phyloP scores from a whole-genome alignment of 1,284 basidiomycete genomes.

The Boletus semigastroideus region DNA sequence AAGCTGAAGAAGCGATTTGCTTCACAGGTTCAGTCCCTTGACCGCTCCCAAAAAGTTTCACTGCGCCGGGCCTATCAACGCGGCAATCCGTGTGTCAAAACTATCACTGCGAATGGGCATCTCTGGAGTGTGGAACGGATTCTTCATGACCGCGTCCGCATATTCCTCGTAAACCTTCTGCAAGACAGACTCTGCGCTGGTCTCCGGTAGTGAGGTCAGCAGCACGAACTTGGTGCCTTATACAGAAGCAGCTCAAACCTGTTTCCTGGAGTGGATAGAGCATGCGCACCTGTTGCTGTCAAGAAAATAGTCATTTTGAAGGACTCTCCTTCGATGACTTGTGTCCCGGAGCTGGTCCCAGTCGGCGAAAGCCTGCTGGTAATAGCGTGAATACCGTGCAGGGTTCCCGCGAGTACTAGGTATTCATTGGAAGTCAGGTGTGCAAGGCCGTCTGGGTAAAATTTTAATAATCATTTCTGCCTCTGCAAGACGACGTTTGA shows the following conservation, averaged over 20 bases:
- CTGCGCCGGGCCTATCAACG: constrained; percentile 53
- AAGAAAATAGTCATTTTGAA: constrained; percentile 90
- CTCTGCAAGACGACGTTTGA: background rate
- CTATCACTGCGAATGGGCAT: constrained; percentile 95
- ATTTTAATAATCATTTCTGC: constrained; percentile 10
- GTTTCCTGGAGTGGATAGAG: background rate
- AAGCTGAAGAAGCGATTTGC: background rate
- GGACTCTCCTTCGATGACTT: constrained; percentile 92
- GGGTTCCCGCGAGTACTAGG: constrained; percentile 93
- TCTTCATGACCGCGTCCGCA: constrained; percentile 97
- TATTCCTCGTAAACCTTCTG: constrained; percentile 90
- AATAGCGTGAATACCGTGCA: constrained; percentile 98
- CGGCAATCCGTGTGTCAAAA: constrained; percentile 76
- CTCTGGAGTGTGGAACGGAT: constrained; percentile 97
- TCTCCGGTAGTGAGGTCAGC: constrained; percentile 77
- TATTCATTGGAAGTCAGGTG: constrained; percentile 94
- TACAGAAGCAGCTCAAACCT: constrained; percentile 2
- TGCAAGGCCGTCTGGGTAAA: constrained; percentile 74
- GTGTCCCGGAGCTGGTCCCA: constrained; percentile 81
- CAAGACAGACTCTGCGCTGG: constrained; percentile 68
- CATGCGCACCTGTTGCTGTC: constrained; percentile 83
- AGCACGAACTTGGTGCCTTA: constrained; percentile 97
- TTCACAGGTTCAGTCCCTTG: background rate
- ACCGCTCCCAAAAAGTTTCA: constrained; percentile 12
- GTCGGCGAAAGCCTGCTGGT: constrained; percentile 89